Percentiles rank a stretch among this genome's conserved stretches.
Evolutionary conservation across 2,329 filamentous ascomycete species (phyloP).

Genomic region (Monosporascus sp.): DNA sequence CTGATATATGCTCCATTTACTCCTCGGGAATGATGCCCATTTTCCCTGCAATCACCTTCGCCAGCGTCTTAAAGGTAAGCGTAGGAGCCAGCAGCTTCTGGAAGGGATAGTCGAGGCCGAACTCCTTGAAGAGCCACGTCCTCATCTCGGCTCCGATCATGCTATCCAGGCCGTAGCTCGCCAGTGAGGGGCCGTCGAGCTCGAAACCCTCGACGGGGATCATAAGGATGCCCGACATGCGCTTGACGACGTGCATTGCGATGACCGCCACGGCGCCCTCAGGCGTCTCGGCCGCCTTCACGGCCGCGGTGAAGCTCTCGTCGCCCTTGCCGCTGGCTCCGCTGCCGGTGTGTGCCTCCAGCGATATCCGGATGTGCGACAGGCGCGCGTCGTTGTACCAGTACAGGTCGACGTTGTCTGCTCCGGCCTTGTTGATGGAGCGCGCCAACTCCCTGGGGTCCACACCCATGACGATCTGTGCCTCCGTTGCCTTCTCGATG

Average conservation of each 20-base stretch:
- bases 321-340: conserved; percentile 1
- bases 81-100: conserved; percentile 30
- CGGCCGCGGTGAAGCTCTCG: conserved; percentile 6
- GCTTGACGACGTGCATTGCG: conserved; percentile 12
- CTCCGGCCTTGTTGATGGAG: conserved; percentile 6
- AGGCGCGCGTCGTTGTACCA: conserved; percentile 23
- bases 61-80: conserved; percentile 18
- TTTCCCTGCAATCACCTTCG: conserved; percentile 5
- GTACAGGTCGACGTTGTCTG: conserved; percentile 13
- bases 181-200: conserved; percentile 18
- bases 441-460: conserved; percentile 13
- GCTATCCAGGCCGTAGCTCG: conserved; percentile 29
- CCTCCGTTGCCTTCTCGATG: not conserved
- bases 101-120: conserved; percentile 32
- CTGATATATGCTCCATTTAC: not conserved
- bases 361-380: conserved; percentile 14
- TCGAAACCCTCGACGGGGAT: conserved; percentile 15
- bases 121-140: conserved; percentile 32
- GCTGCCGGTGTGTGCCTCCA: conserved; percentile 4
- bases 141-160: conserved; percentile 33
- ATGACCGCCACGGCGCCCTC: conserved; percentile 5
- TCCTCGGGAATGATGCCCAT: conserved; percentile 3
- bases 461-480: conserved; percentile 16
- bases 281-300: conserved; percentile 5
- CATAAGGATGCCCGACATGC: conserved; percentile 19